Base-by-base conservation (phyloP, 495 filamentous ascomycete species). In the Aspergillus ostianus region DNA sequence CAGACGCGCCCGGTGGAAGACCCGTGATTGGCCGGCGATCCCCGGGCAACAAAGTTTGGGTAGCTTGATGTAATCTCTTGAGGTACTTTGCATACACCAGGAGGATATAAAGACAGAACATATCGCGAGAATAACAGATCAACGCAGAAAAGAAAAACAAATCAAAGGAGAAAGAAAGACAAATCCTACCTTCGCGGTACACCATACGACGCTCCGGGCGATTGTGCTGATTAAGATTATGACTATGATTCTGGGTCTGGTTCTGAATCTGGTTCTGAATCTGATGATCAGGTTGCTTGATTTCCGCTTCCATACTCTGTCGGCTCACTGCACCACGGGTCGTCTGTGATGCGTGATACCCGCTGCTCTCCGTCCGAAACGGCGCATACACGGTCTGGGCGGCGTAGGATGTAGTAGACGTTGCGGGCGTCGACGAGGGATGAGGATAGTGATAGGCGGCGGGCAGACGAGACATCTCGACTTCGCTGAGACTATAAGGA, bases 161-260 rank as follows among this genome's bases (percentile, higher is more conserved):
- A 49, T 8, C 41, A 57, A 32, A 32, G 8, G 8, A 32, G 30
- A 57, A 17, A 49, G 27, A 50, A 57, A 21, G 20, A 17, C 48
- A 18, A 51, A 15, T 53, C 72, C 47, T 68, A 79, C 75, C 70
- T 69, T 73, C 70, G 41, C 62, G 67, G 61, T 66, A 63, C n/a
- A 60, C 48, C 47, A 56, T 50, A 50, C 55, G 62, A 45, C 59
- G 57, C 44, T 62, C 55, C 15, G 60, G 71, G 19, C 47, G 60
- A 61, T 52, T 72, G 68, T 18, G 66, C 30, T 48, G 47, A 59
- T 58, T 57, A 47, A 29, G 47, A 58, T 60, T 57, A 44, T 47
- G 45, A 36, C 53, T 60, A n/a, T 52, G 23, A 67, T 32, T 67
- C 57, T 55, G 15, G 23, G 23, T 26, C 23, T 26, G 23, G 23